A percentile compares a stretch with the other conserved stretches of the same genome.
Evolutionary conservation across 148 eudicot genomes (phyloP).

Genomic region (Rhododendron henanense): DNA sequence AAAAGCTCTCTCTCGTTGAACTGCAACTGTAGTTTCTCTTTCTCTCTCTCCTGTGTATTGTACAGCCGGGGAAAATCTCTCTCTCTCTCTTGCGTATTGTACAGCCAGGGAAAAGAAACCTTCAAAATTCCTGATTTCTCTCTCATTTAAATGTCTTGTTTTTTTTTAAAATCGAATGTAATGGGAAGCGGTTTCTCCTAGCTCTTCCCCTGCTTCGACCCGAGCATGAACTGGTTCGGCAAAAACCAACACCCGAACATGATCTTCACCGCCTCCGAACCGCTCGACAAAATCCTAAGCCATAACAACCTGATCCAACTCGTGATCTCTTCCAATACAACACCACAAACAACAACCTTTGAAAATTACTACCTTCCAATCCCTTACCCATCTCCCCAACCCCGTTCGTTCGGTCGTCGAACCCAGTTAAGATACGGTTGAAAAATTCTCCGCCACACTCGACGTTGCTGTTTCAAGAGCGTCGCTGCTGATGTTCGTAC

Average conservation of each 20-base stretch:
- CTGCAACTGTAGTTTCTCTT: neutral
- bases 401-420: no score
- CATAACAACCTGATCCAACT: no score
- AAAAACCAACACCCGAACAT: constrained; percentile 10
- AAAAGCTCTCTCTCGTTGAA: no score
- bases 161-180: constrained; percentile 45
- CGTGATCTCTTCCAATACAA: no score
- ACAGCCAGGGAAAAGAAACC: neutral
- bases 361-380: no score
- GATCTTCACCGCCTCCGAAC: constrained; percentile 17
- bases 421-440: no score
- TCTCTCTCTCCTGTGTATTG: neutral
- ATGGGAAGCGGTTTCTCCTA: constrained; percentile 82
- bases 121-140: neutral
- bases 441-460: no score
- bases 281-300: no score
- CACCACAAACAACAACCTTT: no score
- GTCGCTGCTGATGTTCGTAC: no score
- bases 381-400: no score
- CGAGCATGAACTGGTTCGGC: constrained; percentile 29
- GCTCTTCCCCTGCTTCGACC: constrained; percentile 74
- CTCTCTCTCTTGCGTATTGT: neutral
- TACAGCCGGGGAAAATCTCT: neutral
- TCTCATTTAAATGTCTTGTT: neutral
- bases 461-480: no score